Evolutionary conservation across 2,329 filamentous ascomycete species (phyloP).

Genomic region (Penicillium sp.): DNA sequence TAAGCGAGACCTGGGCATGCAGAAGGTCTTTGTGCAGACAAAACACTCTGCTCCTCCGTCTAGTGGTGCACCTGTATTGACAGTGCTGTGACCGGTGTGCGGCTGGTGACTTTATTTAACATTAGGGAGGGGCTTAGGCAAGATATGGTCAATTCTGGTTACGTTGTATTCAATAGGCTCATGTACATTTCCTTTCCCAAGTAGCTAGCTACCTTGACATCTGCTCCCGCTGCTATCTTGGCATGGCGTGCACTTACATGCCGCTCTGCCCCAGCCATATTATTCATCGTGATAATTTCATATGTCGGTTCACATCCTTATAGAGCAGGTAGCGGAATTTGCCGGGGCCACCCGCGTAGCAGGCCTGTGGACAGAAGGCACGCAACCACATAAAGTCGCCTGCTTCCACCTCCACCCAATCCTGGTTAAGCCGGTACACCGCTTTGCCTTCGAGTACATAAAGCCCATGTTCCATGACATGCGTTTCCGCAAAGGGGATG

Average conservation of each 20-base stretch:
- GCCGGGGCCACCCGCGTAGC: slow-evolving; percentile 25
- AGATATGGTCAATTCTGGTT: background rate
- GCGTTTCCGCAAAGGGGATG: slow-evolving; percentile 25
- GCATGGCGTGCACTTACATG: too few relatives aligned
- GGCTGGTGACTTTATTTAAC: background rate
- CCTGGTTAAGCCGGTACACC: slow-evolving; percentile 25
- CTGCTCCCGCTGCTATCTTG: too few relatives aligned
- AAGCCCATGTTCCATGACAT: slow-evolving; percentile 26
- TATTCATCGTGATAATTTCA: slow-evolving; percentile 19
- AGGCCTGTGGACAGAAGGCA: slow-evolving; percentile 26
- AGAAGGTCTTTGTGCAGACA: slow-evolving; percentile 71
- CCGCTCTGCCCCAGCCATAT: too few relatives aligned
- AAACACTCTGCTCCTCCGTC: slow-evolving; percentile 52
- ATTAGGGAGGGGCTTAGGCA: background rate
- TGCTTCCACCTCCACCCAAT: slow-evolving; percentile 27
- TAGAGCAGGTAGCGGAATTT: slow-evolving; percentile 25
- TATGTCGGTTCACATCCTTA: slow-evolving; percentile 27
- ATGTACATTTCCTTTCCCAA: too few relatives aligned
- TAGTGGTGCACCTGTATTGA: slow-evolving; percentile 50
- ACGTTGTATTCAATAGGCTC: background rate
- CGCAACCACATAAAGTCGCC: slow-evolving; percentile 29
- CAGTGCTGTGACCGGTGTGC: slow-evolving; percentile 25
- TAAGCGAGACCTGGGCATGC: slow-evolving; percentile 57
- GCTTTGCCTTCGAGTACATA: slow-evolving; percentile 25
- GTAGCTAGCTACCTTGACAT: too few relatives aligned